Base-by-base conservation (phyloP, 1,139 yeast genomes). In the Lodderomyces pseudojiufengensis region DNA sequence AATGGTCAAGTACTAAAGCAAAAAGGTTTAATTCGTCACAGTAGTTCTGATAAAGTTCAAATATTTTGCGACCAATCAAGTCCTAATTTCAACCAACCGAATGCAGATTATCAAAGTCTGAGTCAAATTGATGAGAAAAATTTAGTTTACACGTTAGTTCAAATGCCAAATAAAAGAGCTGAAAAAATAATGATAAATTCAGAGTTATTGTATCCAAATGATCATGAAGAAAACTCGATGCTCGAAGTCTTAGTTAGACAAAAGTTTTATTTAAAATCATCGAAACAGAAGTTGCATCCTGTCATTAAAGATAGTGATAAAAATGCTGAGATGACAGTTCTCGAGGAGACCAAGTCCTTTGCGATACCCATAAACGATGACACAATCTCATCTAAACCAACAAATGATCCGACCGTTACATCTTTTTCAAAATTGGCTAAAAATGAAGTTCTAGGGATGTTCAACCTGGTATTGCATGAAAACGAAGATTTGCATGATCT, bases 321-420 rank as follows among this genome's bases (percentile, higher is more conserved):
- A 12, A 9, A 13, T 18, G n/a, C 29, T 27, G 16, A 22, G 14
- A 26, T 29, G 11, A 24, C 21, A 27, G 34, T 22, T 13, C 15
- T 36, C 13, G 52, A 50, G 35, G 41, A 39, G 9, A 49, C 50
- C 9, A 44, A 50, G 27, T 61, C 72, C 3, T 55, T 63, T 35
- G 54, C 59, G 2, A 52, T 67, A n/a, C 70, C 71, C 0, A 46
- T 66, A 23, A 55, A 58, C 16, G 42, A 43, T 31, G 57, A 52
- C 24, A 41, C 46, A 3, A 46, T 47, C 3, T 26, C 41, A 2
- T 44, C 20, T 18, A 40, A 30, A 41, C 49, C 15, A 15, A 70
- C 76, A 4, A 60, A 63, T 9, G 80, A 87, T 0, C 95, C 95
- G 1, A 87, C 96, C 0, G 73, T 84, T 48, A 87, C 96, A 0